Conservation (phyloP, 164 flowering plant species). For the Stephania japonica region DNA sequence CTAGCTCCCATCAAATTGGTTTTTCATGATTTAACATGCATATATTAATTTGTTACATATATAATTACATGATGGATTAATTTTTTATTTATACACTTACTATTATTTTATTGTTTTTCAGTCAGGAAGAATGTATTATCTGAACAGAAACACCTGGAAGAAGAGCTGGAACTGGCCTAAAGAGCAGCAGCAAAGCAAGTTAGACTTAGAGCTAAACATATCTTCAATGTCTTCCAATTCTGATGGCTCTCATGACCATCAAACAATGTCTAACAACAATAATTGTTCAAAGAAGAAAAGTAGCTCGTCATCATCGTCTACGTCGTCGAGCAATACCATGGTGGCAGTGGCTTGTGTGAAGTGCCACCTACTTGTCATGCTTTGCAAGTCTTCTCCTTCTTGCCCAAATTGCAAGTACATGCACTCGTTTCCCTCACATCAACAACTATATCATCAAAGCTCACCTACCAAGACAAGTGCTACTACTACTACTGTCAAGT, state of each 20-base stretch:
- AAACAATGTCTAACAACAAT: background rate
- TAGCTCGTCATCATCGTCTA: constrained; percentile 9
- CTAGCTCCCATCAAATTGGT: no score
- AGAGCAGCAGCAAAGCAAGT: constrained; percentile 20
- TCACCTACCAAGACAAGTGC: constrained; percentile 16
- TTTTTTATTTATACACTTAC: background rate
- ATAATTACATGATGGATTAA: background rate
- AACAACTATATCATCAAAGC: constrained; percentile 8
- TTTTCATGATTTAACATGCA: no score
- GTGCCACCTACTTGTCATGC: constrained; percentile 68
- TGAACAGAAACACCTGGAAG: constrained; percentile 48
- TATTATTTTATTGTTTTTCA: constrained; percentile 16
- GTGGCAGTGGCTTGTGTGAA: constrained; percentile 65
- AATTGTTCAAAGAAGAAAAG: constrained; percentile 9
- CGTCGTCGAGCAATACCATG: constrained; percentile 31
- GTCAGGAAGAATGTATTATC: constrained; percentile 61
- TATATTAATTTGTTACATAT: no score
- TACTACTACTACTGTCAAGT: constrained; percentile 19
- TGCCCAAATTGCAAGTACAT: constrained; percentile 76
- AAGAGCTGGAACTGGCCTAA: constrained; percentile 50
- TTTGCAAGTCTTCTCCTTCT: constrained; percentile 52
- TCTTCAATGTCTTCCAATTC: constrained; percentile 23
- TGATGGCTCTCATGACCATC: constrained; percentile 1
- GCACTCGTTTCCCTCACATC: constrained; percentile 36
- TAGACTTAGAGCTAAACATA: constrained; percentile 63